Percentiles rank a stretch among this genome's conserved stretches.
phyloP scores from a whole-genome alignment of 179 eudicot species.

The Silene vulgaris region DNA sequence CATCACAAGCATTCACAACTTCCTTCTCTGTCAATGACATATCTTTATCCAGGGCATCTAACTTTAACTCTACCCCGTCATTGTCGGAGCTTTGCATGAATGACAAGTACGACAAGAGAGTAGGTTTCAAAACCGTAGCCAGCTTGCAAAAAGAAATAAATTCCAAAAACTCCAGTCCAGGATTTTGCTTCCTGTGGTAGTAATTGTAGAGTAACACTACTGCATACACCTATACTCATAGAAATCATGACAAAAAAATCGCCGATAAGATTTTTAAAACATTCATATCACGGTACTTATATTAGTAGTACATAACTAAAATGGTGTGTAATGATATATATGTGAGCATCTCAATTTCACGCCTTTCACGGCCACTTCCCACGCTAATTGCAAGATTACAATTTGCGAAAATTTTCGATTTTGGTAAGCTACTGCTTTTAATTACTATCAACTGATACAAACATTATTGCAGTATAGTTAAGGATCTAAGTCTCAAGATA shows the following conservation, averaged over 20 bases:
- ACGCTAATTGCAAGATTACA: not conserved
- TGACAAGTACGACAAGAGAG: constrained; percentile 44
- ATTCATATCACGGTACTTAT: not conserved
- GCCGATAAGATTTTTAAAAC: not conserved
- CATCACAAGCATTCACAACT: constrained; percentile 61
- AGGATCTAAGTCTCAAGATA: constrained; percentile 6
- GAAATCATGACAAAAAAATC: constrained; percentile 17
- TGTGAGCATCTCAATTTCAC: not conserved
- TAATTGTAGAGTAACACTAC: constrained; percentile 89
- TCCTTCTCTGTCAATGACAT: constrained; percentile 71
- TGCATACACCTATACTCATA: constrained; percentile 68
- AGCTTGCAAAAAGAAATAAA: constrained; percentile 68
- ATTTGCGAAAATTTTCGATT: not conserved
- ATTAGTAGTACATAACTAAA: not conserved
- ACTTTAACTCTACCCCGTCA: constrained; percentile 27
- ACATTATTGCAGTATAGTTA: not conserved
- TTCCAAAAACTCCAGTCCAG: constrained; percentile 44
- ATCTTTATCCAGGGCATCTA: constrained; percentile 38
- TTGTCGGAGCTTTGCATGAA: constrained; percentile 33
- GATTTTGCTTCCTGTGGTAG: constrained; percentile 59
- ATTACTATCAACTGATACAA: not conserved
- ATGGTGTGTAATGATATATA: not conserved
- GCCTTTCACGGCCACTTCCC: not conserved
- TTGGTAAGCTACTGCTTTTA: not conserved
- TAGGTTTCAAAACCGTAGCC: constrained; percentile 53